Conservation (phyloP, 2,329 filamentous ascomycete species). For the Fusarium nanum region DNA sequence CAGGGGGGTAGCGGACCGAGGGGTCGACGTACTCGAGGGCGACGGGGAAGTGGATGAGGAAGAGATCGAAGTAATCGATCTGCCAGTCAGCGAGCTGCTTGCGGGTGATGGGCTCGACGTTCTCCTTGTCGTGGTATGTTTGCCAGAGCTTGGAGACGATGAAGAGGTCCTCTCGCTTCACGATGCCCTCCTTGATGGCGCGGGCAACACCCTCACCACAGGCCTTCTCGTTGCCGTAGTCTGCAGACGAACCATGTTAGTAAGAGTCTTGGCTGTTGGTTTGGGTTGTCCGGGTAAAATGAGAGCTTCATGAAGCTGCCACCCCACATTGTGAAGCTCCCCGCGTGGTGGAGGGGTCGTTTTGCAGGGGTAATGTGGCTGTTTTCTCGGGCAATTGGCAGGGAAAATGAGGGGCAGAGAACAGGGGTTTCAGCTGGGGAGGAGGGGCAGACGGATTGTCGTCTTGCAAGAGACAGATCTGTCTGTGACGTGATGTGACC, state of each 20-base stretch:
- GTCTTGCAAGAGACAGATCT: slow-evolving; percentile 14
- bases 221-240: slow-evolving; percentile 87
- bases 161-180: slow-evolving; percentile 89
- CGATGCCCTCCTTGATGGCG: slow-evolving; percentile 83
- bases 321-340: slow-evolving; percentile 27
- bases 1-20: slow-evolving; percentile 79
- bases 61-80: slow-evolving; percentile 90
- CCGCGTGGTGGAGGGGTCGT: slow-evolving; percentile 36
- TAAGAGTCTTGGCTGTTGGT: not conserved
- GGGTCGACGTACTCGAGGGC: slow-evolving; percentile 88
- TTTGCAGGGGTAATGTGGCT: slow-evolving; percentile 43
- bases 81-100: slow-evolving; percentile 86
- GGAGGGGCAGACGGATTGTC: slow-evolving; percentile 32
- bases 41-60: slow-evolving; percentile 89
- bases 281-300: slow-evolving; percentile 10
- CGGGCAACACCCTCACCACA: slow-evolving; percentile 80
- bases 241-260: slow-evolving; percentile 55
- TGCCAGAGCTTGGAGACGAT: slow-evolving; percentile 95
- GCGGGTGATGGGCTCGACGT: slow-evolving; percentile 79
- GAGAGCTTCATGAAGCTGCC: slow-evolving; percentile 34
- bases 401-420: slow-evolving; percentile 21
- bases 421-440: slow-evolving; percentile 28
- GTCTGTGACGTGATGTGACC: not conserved
- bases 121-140: slow-evolving; percentile 85
- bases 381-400: slow-evolving; percentile 44